Conservation (phyloP, 495 filamentous ascomycete species). For the Hypoxylon crocopeplum region DNA sequence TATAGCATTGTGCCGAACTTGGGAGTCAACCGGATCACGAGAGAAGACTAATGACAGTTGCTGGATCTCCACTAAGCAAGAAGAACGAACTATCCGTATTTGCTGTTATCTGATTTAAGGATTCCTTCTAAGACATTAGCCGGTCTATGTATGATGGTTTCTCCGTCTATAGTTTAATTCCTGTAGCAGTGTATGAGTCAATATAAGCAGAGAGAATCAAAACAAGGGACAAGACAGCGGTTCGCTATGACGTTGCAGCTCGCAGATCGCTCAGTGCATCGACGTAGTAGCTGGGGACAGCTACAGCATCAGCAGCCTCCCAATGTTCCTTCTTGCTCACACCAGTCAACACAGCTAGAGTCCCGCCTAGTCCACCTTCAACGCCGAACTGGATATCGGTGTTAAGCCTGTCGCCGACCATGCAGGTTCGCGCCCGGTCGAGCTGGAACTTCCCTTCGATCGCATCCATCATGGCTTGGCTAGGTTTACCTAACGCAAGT, state of each 20-base stretch:
- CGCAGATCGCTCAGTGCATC: constrained; percentile 82
- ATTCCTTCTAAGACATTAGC: not conserved
- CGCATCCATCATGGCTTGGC: constrained; percentile 98
- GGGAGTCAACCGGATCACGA: not conserved
- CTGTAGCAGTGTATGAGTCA: not conserved
- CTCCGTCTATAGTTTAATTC: constrained; percentile 13
- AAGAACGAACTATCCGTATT: not conserved
- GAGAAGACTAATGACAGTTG: not conserved
- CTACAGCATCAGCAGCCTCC: constrained; percentile 63
- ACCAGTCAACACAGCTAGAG: constrained; percentile 88
- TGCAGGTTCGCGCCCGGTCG: constrained; percentile 84
- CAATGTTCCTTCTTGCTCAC: constrained; percentile 85
- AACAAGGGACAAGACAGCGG: not conserved
- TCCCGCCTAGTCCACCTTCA: constrained; percentile 89
- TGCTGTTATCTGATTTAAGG: not conserved
- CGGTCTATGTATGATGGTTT: not conserved
- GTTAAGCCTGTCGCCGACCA: constrained; percentile 93
- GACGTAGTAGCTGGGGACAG: constrained; percentile 78
- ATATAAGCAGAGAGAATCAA: not conserved
- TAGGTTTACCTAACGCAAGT: constrained; percentile 87
- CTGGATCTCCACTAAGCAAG: too few species aligned
- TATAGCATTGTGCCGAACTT: constrained; percentile 13
- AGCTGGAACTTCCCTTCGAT: constrained; percentile 95
- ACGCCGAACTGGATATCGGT: constrained; percentile 97
- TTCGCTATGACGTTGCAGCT: constrained; percentile 33